Base-by-base conservation (phyloP, 176 grass and related monocot species). In the Juncus effusus region DNA sequence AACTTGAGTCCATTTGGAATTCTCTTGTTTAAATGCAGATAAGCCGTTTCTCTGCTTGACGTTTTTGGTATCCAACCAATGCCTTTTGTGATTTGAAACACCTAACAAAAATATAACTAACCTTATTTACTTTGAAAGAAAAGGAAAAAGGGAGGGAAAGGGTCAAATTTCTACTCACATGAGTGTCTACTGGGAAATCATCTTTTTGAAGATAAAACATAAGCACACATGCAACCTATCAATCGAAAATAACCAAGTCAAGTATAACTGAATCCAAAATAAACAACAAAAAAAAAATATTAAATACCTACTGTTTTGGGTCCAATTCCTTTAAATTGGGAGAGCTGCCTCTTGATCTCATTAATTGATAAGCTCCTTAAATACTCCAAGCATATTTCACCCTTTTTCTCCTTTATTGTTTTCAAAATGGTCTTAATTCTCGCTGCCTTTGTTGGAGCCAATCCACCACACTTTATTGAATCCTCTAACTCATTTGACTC, bases 191-290 rank as follows among this genome's bases (percentile, higher is more conserved):
- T 42, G 86, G 86, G 80, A 95, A 95, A 79, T 95, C 86, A 8
- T 95, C 86, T 60, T 95, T 82, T 11, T 95, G 83, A 64, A 90
- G 90, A 75, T 87, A 86, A 71, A 95, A 95, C 90, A 95, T 95
- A 71, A 95, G 75, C 19, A 95, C 83, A 56, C 90, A 95, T 35
- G 90, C 90, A 13, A 82, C 80, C 90, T 95, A 79, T 69, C 52
- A 78, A 56, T 14, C 54, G n/a, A 15, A 56, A 14, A 73, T 16
- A 59, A 60, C 11, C 38, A 35, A 70, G 16, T 13, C 38, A 35
- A 56, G 16, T 49, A n/a, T 2, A 13, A 49, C 8, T 4, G 37
- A 63, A 11, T 44, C 40, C 59, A 42, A 60, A 42, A 3, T 57
- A 13, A 42, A 1, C 5, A 3, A n/a, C 37, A 44, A 64, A 13